Conservation (phyloP, 495 filamentous ascomycete genomes). For the Thozetella sp. region DNA sequence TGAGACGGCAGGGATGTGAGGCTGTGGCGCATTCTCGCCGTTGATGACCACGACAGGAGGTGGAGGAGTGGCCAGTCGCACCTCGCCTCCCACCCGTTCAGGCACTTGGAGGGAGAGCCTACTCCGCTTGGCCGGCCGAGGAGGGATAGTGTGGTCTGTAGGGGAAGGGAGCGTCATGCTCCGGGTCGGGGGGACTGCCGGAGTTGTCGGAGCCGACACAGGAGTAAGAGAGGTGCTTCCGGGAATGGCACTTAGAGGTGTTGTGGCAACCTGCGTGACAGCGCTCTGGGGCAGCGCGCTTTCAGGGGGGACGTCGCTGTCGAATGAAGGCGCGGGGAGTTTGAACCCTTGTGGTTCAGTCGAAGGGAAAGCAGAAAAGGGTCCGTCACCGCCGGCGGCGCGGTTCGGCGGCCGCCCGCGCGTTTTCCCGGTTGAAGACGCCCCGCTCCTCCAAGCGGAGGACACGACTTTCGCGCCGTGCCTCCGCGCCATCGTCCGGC, state of each 20-base stretch:
- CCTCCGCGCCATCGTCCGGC: conserved; percentile 62
- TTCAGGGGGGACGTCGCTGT: conserved; percentile 20
- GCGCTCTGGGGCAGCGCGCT: conserved; percentile 26
- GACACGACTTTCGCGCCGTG: conserved; percentile 90
- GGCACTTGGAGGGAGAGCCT: conserved; percentile 83
- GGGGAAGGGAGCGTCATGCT: conserved; percentile 14
- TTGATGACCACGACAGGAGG: conserved; percentile 64
- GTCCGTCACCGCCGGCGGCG: conserved; percentile 62
- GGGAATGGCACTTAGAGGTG: conserved; percentile 24
- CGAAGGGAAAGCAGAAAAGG: conserved; percentile 87
- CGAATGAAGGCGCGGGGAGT: conserved; percentile 33
- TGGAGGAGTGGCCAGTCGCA: conserved; percentile 79
- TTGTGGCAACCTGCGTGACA: not conserved
- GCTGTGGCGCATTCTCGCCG: conserved; percentile 43
- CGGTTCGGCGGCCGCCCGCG: conserved; percentile 86
- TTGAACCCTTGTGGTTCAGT: conserved; percentile 38
- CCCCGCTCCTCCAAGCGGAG: conserved; percentile 85
- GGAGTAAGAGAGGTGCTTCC: conserved; percentile 7
- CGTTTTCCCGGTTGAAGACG: conserved; percentile 70
- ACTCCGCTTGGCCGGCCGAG: conserved; percentile 43
- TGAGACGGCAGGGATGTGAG: conserved; percentile 5
- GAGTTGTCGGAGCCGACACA: conserved; percentile 21
- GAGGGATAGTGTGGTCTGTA: conserved; percentile 18
- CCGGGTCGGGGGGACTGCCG: conserved; percentile 16
- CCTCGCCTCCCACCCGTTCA: conserved; percentile 68